Percentiles rank a stretch among this genome's conserved stretches.
These are phyloP conservation scores for Colletotrichum eremochloae DNA, from an alignment of 2,329 filamentous ascomycete species.

Conservation along the genomic window DNA sequence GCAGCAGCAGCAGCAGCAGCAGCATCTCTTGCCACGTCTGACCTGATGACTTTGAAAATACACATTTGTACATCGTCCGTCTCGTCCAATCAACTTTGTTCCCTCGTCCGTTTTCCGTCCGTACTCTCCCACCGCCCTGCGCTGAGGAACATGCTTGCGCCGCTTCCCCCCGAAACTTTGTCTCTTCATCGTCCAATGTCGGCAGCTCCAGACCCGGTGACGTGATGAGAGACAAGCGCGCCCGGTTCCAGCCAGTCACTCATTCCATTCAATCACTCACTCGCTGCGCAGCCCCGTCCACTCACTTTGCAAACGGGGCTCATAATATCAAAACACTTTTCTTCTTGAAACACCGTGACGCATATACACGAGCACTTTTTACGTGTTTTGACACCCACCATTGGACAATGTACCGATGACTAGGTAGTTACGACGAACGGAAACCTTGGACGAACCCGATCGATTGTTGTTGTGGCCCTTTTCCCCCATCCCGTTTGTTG, in stretches of 20 bases:
- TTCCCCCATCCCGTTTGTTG: constrained; percentile 3
- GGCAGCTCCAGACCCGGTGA: constrained; percentile 19
- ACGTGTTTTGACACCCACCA: constrained; percentile 23
- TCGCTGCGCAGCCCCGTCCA: background rate
- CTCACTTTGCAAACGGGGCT: background rate
- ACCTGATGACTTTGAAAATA: background rate
- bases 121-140: background rate
- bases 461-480: background rate
- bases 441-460: background rate
- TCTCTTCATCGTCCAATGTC: constrained; percentile 4
- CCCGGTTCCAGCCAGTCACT: background rate
- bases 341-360: constrained; percentile 17
- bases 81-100: constrained; percentile 3
- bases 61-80: background rate
- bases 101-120: constrained; percentile 15
- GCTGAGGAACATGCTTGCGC: constrained; percentile 18
- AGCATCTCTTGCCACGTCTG: constrained; percentile 9
- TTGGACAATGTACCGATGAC: constrained; percentile 18
- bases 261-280: background rate
- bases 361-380: constrained; percentile 28
- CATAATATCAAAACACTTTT: constrained; percentile 12
- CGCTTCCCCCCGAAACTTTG: background rate
- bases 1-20: background rate
- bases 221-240: constrained; percentile 27
- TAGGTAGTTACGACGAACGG: background rate